Evolutionary conservation across 225 moss, liverwort and hornwort species (phyloP).

Genomic region (Asterella californica): DNA sequence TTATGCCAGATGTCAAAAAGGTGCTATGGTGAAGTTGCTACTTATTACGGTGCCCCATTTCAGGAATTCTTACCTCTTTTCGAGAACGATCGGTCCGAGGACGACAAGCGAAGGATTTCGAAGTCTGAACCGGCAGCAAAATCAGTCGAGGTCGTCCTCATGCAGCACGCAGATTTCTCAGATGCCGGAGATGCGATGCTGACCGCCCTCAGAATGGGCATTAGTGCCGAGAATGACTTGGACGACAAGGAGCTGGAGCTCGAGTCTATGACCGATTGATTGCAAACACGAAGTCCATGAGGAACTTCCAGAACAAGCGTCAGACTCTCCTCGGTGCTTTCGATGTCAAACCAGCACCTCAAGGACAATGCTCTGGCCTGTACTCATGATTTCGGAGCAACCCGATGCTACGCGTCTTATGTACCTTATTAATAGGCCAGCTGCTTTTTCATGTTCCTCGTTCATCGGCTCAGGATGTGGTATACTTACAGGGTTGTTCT

Average conservation of each 20-base stretch:
- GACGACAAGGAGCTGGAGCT: slow-evolving; percentile 51
- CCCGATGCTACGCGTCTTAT: background rate
- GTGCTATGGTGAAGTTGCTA: slow-evolving; percentile 56
- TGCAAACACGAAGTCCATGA: background rate
- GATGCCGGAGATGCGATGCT: slow-evolving; percentile 79
- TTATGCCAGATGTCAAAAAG: slow-evolving; percentile 61
- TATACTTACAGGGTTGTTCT: background rate
- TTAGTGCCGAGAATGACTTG: slow-evolving; percentile 36
- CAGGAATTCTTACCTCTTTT: slow-evolving; percentile 44
- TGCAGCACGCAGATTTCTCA: slow-evolving; percentile 63
- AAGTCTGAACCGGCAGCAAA: slow-evolving; percentile 47
- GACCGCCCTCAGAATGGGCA: slow-evolving; percentile 68
- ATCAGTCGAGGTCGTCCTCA: slow-evolving; percentile 64
- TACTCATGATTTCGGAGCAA: no score
- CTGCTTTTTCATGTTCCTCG: background rate
- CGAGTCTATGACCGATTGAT: slow-evolving; percentile 53
- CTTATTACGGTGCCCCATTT: slow-evolving; percentile 34
- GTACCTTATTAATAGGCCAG: background rate
- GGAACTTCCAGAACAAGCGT: background rate
- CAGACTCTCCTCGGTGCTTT: background rate
- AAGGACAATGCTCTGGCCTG: background rate
- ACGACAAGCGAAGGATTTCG: slow-evolving; percentile 32
- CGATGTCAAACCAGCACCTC: background rate
- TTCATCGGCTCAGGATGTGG: background rate
- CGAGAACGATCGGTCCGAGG: slow-evolving; percentile 35